phyloP scores from a whole-genome alignment of 257 asterid species.

The Anisodus tanguticus region DNA sequence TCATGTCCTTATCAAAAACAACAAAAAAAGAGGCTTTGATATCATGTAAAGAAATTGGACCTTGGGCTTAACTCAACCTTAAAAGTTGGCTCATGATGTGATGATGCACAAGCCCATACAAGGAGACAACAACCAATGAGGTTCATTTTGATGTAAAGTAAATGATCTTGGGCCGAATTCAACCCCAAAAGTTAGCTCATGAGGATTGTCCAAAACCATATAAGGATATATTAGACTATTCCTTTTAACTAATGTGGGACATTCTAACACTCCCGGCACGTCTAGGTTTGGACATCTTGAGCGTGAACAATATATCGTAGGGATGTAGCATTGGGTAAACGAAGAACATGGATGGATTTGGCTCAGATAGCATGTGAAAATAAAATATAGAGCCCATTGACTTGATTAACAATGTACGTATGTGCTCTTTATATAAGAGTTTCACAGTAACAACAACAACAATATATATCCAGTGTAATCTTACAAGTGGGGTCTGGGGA shows the following conservation, averaged over 20 bases:
- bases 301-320: background rate
- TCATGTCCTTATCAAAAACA: no score
- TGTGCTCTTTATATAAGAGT: background rate
- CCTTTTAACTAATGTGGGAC: background rate
- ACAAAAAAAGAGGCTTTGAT: no score
- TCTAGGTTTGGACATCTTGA: background rate
- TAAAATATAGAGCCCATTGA: background rate
- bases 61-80: background rate
- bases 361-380: background rate
- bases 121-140: slow-evolving; percentile 8
- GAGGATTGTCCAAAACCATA: background rate
- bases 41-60: background rate
- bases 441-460: no score
- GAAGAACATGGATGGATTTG: background rate
- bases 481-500: no score
- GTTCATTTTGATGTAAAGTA: background rate
- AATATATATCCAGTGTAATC: no score
- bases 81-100: background rate
- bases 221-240: background rate
- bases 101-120: background rate
- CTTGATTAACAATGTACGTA: background rate
- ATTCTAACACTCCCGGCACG: background rate
- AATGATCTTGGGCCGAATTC: background rate
- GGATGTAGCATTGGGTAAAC: background rate
- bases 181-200: background rate